Evolutionary conservation across 1,139 yeast genomes (phyloP), one percentile per base, ranked within the genome.

Genomic region (Scheffersomyces insectosa): DNA sequence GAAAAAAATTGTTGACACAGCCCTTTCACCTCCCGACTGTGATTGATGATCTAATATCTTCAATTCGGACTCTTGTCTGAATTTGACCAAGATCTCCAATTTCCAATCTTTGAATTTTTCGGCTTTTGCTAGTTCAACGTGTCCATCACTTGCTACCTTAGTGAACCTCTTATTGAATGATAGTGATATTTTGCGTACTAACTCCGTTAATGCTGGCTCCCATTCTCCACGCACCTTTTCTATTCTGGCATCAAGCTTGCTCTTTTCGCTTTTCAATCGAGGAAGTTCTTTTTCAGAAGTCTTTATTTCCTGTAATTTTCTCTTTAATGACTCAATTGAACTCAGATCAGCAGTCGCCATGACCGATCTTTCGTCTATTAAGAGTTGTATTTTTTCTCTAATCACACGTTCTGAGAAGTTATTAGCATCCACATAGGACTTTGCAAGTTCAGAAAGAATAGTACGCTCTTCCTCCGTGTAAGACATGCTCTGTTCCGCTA

Each of bases 21-120:
- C 96, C 55, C 97, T 79, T 62, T 95, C 99, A 41, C 99, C 99
- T 43, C 99, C 99, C 0, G 97, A 89, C 63, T 95, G 99, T 2
- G 95, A 82, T 49, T 87, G 93, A 28, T 89, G 82, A 55, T 89
- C 93, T 42, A 93, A 72, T 20, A 81, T 77, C 51, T 84, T 84
- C 47, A 87, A 66, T 20, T 78, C 83, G 10, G 91, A 83, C 42
- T 77, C 81, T 50, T 85, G 88, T 57, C 99, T 76, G 63, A 93
- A 95, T 52, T 89, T 84, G 11, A 93, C 98, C 63, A 83, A 65
- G 39, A 95, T 88, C 51, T 88, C 88, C 41, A 95, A 66, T 50
- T 82, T 80, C 98, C 99, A 95, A 41, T 89, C 83, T 28, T 77
- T 73, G 57, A 73, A 89, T 40, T 79, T 67, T 11, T 72, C 78